A percentile compares a stretch with the other conserved stretches of the same genome.
These are phyloP conservation scores for Venturia oleaginea DNA, from an alignment of 2,329 filamentous ascomycete species.

Conservation along the genomic window DNA sequence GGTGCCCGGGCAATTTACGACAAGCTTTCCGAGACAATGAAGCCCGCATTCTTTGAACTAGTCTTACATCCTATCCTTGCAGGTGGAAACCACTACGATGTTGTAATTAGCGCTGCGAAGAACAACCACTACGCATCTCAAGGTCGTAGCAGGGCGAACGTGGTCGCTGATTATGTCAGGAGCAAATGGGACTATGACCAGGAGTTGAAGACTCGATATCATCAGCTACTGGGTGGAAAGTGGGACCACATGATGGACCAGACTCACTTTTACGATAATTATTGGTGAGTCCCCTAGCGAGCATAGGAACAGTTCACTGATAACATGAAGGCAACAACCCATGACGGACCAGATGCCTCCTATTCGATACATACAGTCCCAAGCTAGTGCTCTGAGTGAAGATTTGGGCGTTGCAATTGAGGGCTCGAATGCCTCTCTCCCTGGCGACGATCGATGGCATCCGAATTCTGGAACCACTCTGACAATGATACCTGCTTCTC, in stretches of 20 bases:
- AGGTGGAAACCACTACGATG: conserved; percentile 12
- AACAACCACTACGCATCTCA: conserved; percentile 22
- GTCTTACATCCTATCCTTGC: conserved; percentile 13
- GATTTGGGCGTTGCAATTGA: conserved; percentile 56
- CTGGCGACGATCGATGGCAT: conserved; percentile 58
- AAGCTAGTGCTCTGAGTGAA: conserved; percentile 50
- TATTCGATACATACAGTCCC: conserved; percentile 49
- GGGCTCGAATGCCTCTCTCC: conserved; percentile 56
- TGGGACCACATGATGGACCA: conserved; percentile 33
- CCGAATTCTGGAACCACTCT: conserved; percentile 43
- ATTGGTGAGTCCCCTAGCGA: conserved; percentile 22
- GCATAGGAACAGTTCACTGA: background rate
- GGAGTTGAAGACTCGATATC: conserved; percentile 20
- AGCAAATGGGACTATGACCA: conserved; percentile 19
- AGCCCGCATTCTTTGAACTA: conserved; percentile 14
- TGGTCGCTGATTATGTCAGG: conserved; percentile 20
- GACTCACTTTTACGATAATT: conserved; percentile 32
- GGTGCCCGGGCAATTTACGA: conserved; percentile 9
- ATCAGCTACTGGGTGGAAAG: conserved; percentile 24
- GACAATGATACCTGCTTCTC: conserved; percentile 48
- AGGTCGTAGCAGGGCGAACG: conserved; percentile 22
- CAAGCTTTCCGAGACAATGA: background rate
- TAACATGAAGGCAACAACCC: conserved; percentile 54
- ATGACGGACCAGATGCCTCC: conserved; percentile 60
- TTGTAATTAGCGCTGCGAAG: conserved; percentile 28